Conservation (phyloP, 2,329 filamentous ascomycete species). For the Ampelomyces quisqualis region DNA sequence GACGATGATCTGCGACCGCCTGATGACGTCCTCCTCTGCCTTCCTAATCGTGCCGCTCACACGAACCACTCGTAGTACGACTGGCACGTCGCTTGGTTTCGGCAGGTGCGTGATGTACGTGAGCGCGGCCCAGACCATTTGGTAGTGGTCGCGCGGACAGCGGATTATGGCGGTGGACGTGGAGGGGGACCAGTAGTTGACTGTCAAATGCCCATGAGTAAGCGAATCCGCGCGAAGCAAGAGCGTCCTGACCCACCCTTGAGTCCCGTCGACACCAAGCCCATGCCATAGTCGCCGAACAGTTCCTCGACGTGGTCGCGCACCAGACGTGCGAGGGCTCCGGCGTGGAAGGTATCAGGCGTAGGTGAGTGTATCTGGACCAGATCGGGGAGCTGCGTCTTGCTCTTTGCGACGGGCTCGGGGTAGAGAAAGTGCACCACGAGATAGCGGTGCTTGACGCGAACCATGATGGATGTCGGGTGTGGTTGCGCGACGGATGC, state of each 20-base stretch:
- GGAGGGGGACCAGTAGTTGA: constrained; percentile 90
- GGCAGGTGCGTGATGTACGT: constrained; percentile 75
- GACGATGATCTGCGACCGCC: constrained; percentile 71
- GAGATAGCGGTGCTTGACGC: constrained; percentile 93
- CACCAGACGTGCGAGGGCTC: constrained; percentile 67
- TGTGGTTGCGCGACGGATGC: neutral
- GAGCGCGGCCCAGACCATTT: constrained; percentile 86
- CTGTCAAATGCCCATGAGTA: constrained; percentile 48
- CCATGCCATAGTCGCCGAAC: constrained; percentile 80
- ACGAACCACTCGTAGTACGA: constrained; percentile 79
- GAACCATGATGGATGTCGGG: constrained; percentile 70
- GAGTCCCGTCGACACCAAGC: constrained; percentile 68
- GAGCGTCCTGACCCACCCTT: constrained; percentile 57
- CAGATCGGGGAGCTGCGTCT: constrained; percentile 55
- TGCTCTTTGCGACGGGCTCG: constrained; percentile 47
- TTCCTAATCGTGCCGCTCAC: constrained; percentile 94
- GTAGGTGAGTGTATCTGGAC: constrained; percentile 79
- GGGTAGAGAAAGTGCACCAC: constrained; percentile 94
- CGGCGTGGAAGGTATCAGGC: constrained; percentile 66
- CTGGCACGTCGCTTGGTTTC: constrained; percentile 59
- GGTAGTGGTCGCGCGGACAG: constrained; percentile 77
- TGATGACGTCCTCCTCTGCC: constrained; percentile 84
- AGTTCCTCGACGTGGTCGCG: constrained; percentile 38
- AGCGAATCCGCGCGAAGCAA: neutral
- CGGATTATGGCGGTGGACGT: constrained; percentile 92